Evolutionary conservation across 2,329 filamentous ascomycete genomes (phyloP).

Genomic region (Sporothrix variecibatus): DNA sequence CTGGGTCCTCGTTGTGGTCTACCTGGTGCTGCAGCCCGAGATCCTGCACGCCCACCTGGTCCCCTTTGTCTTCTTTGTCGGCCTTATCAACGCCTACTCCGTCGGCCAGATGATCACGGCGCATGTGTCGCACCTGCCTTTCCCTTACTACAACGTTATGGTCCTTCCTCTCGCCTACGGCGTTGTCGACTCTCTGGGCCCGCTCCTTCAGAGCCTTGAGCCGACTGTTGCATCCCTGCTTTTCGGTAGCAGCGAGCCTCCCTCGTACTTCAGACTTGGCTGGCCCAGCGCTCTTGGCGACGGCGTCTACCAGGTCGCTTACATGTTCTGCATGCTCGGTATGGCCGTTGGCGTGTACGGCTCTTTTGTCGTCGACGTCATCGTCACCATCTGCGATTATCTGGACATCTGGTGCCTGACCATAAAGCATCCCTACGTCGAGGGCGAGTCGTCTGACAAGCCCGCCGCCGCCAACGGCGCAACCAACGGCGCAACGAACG

Average conservation of each 20-base stretch:
- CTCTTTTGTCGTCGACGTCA: constrained; percentile 95
- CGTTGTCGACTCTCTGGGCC: constrained; percentile 78
- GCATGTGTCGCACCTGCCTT: constrained; percentile 82
- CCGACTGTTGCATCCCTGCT: constrained; percentile 33
- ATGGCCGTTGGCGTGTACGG: constrained; percentile 88
- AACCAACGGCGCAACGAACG: not conserved
- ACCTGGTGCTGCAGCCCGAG: constrained; percentile 80
- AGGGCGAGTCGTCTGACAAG: constrained; percentile 35
- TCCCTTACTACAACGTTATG: constrained; percentile 89
- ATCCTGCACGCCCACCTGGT: constrained; percentile 83
- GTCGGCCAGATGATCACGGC: constrained; percentile 96
- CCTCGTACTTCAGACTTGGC: constrained; percentile 45
- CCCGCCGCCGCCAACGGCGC: not conserved
- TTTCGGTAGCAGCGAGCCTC: constrained; percentile 21
- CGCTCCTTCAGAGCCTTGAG: constrained; percentile 57
- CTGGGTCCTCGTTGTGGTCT: constrained; percentile 75
- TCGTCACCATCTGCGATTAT: constrained; percentile 96
- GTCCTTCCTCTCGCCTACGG: constrained; percentile 75
- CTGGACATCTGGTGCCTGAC: constrained; percentile 98
- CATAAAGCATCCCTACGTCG: constrained; percentile 78
- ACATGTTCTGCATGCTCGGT: constrained; percentile 82
- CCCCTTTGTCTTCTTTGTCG: constrained; percentile 85
- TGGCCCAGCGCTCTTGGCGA: constrained; percentile 77
- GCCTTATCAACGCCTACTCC: constrained; percentile 89
- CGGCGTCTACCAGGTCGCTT: constrained; percentile 80